A percentile compares a stretch with the other conserved stretches of the same genome.
These are phyloP conservation scores for Phialocephala subalpina DNA, from an alignment of 2,329 filamentous ascomycete species.

Conservation along the genomic window DNA sequence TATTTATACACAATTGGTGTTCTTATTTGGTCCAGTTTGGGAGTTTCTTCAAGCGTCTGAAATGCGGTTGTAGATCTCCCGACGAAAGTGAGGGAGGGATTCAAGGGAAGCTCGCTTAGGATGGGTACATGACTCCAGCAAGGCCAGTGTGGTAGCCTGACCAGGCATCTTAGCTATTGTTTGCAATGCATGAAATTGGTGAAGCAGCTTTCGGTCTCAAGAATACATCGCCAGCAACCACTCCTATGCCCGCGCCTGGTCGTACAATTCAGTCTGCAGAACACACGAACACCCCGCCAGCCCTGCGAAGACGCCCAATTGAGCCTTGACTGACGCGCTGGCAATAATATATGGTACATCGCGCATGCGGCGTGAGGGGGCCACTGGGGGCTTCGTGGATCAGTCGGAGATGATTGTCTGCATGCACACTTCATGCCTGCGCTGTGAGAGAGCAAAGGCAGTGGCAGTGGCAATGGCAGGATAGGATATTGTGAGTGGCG, in stretches of 20 bases:
- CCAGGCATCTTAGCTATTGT: too few relatives aligned
- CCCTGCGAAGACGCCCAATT: conserved; percentile 4
- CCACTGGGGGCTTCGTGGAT: conserved; percentile 17
- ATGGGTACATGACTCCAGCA: conserved; percentile 16
- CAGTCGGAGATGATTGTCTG: conserved; percentile 32
- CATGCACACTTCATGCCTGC: conserved; percentile 11
- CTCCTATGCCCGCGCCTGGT: not conserved
- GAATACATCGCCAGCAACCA: not conserved
- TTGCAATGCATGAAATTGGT: too few relatives aligned
- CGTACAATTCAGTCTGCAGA: not conserved
- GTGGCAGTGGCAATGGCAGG: not conserved
- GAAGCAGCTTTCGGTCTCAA: too few relatives aligned
- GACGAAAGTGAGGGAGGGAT: conserved; percentile 18
- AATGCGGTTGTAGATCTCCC: conserved; percentile 37
- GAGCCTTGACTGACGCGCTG: conserved; percentile 6
- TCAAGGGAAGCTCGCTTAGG: conserved; percentile 13
- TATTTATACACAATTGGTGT: conserved; percentile 23
- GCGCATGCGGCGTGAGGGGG: conserved; percentile 8
- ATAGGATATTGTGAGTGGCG: conserved; percentile 9
- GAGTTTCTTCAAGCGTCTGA: conserved; percentile 25
- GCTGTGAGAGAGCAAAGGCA: conserved; percentile 7
- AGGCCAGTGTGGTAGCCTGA: not conserved
- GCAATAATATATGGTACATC: conserved; percentile 9
- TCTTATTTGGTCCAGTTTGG: conserved; percentile 12
- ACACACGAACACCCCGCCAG: not conserved